phyloP scores from a whole-genome alignment of 208 protist genomes.

The Trypanosoma melophagium region DNA sequence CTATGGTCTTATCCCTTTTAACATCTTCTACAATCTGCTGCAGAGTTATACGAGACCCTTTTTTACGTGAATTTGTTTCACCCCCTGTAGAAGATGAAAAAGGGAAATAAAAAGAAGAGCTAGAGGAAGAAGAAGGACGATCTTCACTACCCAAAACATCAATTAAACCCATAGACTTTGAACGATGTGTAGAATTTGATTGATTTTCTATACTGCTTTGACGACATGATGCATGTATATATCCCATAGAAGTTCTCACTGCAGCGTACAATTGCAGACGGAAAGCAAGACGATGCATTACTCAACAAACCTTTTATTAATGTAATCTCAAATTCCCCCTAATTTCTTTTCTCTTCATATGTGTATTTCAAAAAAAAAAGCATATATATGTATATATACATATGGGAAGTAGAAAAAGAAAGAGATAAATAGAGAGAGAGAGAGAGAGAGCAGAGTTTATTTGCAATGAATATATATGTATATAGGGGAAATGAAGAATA shows the following conservation, averaged over 20 bases:
- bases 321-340: not conserved
- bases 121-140: too few species aligned
- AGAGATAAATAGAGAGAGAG: too few species aligned
- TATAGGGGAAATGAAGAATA: too few species aligned
- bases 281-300: not conserved
- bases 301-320: not conserved
- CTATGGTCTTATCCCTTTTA: not conserved
- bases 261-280: not conserved
- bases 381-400: too few species aligned
- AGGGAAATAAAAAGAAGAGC: not conserved
- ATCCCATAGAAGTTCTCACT: too few species aligned
- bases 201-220: too few species aligned
- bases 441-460: too few species aligned
- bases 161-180: slow-evolving; percentile 1
- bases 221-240: too few species aligned
- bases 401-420: too few species aligned
- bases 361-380: too few species aligned
- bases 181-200: not conserved
- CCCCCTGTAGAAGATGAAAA: not conserved
- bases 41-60: not conserved
- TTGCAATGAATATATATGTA: too few species aligned
- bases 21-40: slow-evolving; percentile 11
- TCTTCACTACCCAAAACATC: slow-evolving; percentile 9
- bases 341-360: not conserved
- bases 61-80: not conserved